phyloP scores from a whole-genome alignment of 2,329 filamentous ascomycete species.

The Beauveria sp. region DNA sequence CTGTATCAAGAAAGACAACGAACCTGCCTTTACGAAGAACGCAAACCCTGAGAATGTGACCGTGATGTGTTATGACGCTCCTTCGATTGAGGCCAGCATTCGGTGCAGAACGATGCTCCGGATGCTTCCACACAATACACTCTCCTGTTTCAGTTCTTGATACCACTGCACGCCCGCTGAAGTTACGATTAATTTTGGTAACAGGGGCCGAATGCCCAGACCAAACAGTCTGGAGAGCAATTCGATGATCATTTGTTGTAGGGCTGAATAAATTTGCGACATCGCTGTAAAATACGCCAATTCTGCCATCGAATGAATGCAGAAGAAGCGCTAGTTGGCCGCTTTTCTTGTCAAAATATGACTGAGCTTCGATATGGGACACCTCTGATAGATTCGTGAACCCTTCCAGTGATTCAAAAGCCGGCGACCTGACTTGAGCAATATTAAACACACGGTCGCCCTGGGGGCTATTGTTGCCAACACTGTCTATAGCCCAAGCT shows the following conservation, averaged over 20 bases:
- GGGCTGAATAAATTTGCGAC: constrained; percentile 78
- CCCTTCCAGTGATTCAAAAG: constrained; percentile 39
- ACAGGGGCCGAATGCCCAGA: constrained; percentile 76
- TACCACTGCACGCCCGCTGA: constrained; percentile 70
- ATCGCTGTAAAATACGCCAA: constrained; percentile 73
- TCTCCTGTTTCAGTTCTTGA: constrained; percentile 75
- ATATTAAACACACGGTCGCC: constrained; percentile 75
- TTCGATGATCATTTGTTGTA: constrained; percentile 48
- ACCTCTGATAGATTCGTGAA: constrained; percentile 19
- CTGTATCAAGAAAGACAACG: constrained; percentile 70
- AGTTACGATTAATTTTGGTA: constrained; percentile 80
- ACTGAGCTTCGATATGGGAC: constrained; percentile 59
- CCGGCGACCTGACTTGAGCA: constrained; percentile 60
- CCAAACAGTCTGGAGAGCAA: constrained; percentile 62
- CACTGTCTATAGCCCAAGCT: constrained; percentile 85
- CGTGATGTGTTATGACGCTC: constrained; percentile 58
- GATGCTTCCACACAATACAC: constrained; percentile 75
- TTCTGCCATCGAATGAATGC: constrained; percentile 78
- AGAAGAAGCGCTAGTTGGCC: constrained; percentile 66
- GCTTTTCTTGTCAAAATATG: constrained; percentile 59
- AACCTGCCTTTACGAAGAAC: constrained; percentile 71
- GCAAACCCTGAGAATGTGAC: constrained; percentile 73
- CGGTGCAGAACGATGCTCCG: constrained; percentile 32
- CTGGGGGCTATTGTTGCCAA: constrained; percentile 61
- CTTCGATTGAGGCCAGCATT: constrained; percentile 50